Evolutionary conservation across 768 basidiomycete species (phyloP), one percentile per base, ranked within the genome.

Genomic region (Podaxis sp.): DNA sequence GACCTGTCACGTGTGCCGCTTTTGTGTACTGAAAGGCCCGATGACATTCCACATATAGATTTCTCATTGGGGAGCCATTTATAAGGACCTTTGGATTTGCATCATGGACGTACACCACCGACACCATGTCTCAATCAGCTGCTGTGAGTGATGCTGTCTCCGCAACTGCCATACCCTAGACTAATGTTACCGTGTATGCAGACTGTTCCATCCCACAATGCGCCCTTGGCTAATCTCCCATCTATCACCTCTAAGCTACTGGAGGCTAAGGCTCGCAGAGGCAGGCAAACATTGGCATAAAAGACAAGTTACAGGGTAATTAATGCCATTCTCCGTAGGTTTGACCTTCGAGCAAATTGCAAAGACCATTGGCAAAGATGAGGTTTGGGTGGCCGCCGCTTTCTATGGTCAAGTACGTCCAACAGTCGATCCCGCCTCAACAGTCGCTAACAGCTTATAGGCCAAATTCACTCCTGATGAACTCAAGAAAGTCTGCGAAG

Each of bases 341-440:
- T 66, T 88, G 64, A 86, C 87, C 13, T 94, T 93, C 65, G 89
- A 86, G 61, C 77, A 83, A 42, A 84, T 94, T 66, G 90, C 82
- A 11, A 77, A 86, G 63, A 79, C 77, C 6, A 82, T 94, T 58
- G 84, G 82, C 24, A 87, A 82, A 71, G 88, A 92, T 70, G 92
- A 94, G 69, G 81, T 93, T 26, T 94, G 90, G 90, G 80, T 93
- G 26, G 92, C 92, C 2, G 85, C 92, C 5, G 86, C 87, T 53
- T 90, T 94, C 74, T 92, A 92, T 67, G 92, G 87, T 6, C 92
- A 93, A 78, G 89, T 89, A 63, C 22, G 75, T 67, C 26, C 40
- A 49, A 28, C 5, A 12, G 17, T 49, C 48, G 1, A 26, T 59
- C n/a, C n/a, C n/a, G 9, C n/a, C 19, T 26, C 46, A 15, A 49